phyloP scores from a whole-genome alignment of 2,329 filamentous ascomycete genomes.

The Ceratocystis colombiana region DNA sequence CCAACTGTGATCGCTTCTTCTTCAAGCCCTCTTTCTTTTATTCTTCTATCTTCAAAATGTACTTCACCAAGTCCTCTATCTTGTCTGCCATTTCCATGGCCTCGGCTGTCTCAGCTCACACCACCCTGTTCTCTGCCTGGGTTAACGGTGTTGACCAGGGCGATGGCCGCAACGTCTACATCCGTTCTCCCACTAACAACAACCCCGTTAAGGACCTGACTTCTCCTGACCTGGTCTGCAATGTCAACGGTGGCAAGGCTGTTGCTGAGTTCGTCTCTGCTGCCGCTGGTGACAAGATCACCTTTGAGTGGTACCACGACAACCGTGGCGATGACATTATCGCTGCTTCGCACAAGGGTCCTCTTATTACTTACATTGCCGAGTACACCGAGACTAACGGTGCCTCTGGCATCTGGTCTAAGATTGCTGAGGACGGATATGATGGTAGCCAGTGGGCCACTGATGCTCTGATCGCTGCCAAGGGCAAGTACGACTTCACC shows the following conservation, averaged over 20 bases:
- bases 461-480: conserved; percentile 40
- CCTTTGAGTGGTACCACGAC: conserved; percentile 45
- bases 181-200: conserved; percentile 39
- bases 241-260: conserved; percentile 35
- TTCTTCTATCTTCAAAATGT: conserved; percentile 21
- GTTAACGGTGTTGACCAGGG: conserved; percentile 40
- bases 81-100: conserved; percentile 34
- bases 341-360: conserved; percentile 43
- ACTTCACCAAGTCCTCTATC: conserved; percentile 24
- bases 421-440: conserved; percentile 34
- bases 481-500: conserved; percentile 41
- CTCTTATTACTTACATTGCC: conserved; percentile 45
- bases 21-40: conserved; percentile 4
- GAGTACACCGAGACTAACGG: conserved; percentile 36
- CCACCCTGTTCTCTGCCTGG: conserved; percentile 40
- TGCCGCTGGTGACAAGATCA: conserved; percentile 40
- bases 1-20: conserved; percentile 13
- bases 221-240: conserved; percentile 37
- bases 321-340: conserved; percentile 44
- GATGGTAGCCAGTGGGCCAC: conserved; percentile 37
- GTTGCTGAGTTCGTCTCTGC: conserved; percentile 36
- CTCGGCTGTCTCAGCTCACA: conserved; percentile 37
- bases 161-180: conserved; percentile 36
- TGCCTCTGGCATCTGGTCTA: conserved; percentile 43
- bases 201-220: conserved; percentile 38